Conservation (phyloP, 352 stramenopile genomes). For the Peronospora destructor region DNA sequence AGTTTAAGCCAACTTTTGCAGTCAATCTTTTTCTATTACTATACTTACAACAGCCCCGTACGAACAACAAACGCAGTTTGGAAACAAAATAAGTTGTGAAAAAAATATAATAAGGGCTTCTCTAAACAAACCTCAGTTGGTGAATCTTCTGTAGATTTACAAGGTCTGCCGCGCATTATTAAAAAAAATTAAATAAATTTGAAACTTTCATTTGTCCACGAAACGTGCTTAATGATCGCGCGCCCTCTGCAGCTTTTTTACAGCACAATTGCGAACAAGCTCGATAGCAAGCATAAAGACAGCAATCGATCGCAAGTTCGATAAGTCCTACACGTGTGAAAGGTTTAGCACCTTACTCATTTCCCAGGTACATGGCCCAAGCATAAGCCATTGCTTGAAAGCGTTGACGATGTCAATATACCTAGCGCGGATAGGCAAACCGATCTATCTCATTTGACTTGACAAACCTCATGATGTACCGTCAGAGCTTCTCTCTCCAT, state of each 20-base stretch:
- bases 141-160: no score
- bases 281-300: no score
- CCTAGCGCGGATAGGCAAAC: constrained; percentile 55
- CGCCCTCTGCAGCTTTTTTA: no score
- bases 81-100: no score
- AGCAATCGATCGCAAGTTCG: constrained; percentile 91
- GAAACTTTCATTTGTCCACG: no score
- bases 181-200: no score
- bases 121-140: no score
- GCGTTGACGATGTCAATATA: constrained; percentile 88
- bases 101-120: constrained; percentile 4
- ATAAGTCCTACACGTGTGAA: constrained; percentile 89
- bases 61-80: constrained; percentile 8
- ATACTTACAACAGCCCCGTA: neutral
- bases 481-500: constrained; percentile 25
- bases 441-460: no score
- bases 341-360: constrained; percentile 86
- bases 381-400: constrained; percentile 91
- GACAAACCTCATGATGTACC: no score
- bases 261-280: no score
- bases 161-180: no score
- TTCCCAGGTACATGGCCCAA: constrained; percentile 87
- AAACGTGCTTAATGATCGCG: no score
- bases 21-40: neutral
- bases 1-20: constrained; percentile 68